Evolutionary conservation across 208 protist genomes (phyloP).

Genomic region (Acanthamoeba triangularis): DNA sequence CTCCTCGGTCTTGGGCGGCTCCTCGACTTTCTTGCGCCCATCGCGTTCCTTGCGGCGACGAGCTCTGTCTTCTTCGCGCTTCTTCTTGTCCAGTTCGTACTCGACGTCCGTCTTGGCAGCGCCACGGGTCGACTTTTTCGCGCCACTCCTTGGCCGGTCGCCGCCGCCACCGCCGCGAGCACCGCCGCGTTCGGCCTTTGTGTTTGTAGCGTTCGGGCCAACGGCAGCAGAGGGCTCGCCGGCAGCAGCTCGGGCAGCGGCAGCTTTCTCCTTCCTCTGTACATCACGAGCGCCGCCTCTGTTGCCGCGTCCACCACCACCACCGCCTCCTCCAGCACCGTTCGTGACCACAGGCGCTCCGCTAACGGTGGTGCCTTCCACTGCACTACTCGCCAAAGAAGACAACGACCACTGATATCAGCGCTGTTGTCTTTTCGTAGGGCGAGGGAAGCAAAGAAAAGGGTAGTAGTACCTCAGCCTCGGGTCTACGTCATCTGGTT

Average conservation of each 20-base stretch:
- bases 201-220: background rate
- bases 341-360: background rate
- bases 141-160: background rate
- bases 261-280: constrained; percentile 1
- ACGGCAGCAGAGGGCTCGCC: too few species aligned
- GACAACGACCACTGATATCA: background rate
- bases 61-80: background rate
- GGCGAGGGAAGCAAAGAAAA: background rate
- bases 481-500: background rate
- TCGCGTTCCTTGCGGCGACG: constrained; percentile 37
- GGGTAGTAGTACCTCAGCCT: background rate
- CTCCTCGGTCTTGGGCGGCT: constrained; percentile 62
- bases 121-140: constrained; percentile 26
- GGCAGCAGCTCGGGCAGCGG: background rate
- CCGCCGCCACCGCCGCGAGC: background rate
- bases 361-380: background rate
- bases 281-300: constrained; percentile 2
- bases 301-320: background rate
- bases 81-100: constrained; percentile 55
- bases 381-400: background rate
- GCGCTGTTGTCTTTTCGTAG: background rate
- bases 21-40: background rate
- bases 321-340: background rate
- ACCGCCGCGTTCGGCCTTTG: background rate
- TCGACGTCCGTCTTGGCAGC: constrained; percentile 37